Conservation (phyloP, 257 asterid species). For the Forsythia suspensa region DNA sequence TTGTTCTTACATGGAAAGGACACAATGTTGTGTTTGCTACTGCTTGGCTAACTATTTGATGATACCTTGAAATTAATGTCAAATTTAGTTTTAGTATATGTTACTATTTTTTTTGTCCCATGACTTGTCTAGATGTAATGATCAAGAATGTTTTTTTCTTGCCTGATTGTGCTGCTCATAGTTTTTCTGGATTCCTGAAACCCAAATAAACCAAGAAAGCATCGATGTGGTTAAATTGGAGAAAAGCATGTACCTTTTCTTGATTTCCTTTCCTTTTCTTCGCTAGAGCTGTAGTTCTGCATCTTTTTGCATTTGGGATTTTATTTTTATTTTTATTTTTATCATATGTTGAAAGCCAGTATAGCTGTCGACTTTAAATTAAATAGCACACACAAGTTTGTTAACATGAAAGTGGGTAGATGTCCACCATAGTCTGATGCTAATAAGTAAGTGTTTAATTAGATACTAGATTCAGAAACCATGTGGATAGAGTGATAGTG, state of each 20-base stretch:
- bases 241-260: no score
- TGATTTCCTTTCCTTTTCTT: no score
- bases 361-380: no score
- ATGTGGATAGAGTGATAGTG: background rate
- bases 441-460: no score
- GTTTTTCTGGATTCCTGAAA: background rate
- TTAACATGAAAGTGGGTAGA: no score
- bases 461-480: no score
- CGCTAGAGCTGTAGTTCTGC: background rate
- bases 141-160: constrained; percentile 8
- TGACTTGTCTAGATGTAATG: constrained; percentile 11
- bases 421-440: background rate
- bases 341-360: background rate
- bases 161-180: constrained; percentile 14
- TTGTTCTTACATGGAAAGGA: constrained; percentile 96
- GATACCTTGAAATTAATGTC: background rate
- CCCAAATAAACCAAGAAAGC: background rate
- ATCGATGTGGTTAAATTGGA: background rate
- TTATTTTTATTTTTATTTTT: no score
- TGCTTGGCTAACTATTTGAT: constrained; percentile 66
- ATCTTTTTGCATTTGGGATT: background rate
- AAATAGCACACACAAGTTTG: background rate
- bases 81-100: constrained; percentile 2
- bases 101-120: constrained; percentile 1
- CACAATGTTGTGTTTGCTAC: constrained; percentile 91